Conservation (phyloP, 768 basidiomycete genomes). For the Trametopsis cervina region DNA sequence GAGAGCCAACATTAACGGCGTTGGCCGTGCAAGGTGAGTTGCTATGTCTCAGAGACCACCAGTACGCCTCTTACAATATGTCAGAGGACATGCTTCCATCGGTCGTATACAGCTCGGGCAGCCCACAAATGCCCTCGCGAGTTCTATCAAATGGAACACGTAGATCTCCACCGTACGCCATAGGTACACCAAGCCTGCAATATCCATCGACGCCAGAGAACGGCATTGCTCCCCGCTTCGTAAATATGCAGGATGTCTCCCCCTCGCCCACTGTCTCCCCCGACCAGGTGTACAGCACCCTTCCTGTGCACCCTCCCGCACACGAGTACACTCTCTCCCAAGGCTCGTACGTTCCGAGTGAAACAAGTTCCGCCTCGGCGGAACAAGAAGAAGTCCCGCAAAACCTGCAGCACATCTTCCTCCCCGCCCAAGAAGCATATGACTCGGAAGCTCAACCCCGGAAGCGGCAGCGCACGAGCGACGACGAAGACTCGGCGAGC, state of each 20-base stretch:
- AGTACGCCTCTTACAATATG: not conserved
- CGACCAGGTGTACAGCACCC: constrained; percentile 6
- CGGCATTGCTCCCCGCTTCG: constrained; percentile 5
- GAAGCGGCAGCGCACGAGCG: constrained; percentile 5
- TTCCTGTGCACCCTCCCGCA: constrained; percentile 3
- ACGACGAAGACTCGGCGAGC: not conserved
- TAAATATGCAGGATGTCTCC: constrained; percentile 9
- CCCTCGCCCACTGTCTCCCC: constrained; percentile 11
- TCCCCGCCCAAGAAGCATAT: not conserved
- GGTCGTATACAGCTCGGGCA: constrained; percentile 9
- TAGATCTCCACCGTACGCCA: constrained; percentile 3
- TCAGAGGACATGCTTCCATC: constrained; percentile 5
- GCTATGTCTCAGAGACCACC: not conserved
- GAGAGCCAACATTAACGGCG: constrained; percentile 2
- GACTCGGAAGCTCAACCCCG: not conserved
- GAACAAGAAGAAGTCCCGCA: not conserved
- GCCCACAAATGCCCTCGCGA: constrained; percentile 1
- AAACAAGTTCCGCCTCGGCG: not conserved
- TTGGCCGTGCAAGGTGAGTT: constrained; percentile 7
- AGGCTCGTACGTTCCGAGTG: not conserved
- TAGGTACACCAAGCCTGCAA: constrained; percentile 1
- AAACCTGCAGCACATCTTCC: not conserved
- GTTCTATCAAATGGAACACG: not conserved
- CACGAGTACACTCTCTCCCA: not conserved
- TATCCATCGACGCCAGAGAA: constrained; percentile 4